Evolutionary conservation across 371 early-diverging fungal genomes (phyloP).

Genomic region (Fennellomyces sp.): DNA sequence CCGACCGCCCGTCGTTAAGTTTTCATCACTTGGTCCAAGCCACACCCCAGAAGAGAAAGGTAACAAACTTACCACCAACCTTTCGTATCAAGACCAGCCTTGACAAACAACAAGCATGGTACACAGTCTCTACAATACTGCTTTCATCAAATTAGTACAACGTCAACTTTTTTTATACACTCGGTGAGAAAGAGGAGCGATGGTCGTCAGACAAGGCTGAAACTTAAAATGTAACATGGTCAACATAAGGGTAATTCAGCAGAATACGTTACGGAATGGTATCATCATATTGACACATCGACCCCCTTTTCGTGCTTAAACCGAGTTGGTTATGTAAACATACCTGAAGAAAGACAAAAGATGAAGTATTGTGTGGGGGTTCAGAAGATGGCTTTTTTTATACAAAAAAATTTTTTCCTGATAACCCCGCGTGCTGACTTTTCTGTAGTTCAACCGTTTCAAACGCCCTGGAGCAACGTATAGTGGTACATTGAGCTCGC

Average conservation of each 20-base stretch:
- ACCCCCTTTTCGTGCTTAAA: too few species aligned
- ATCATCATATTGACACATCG: conserved; percentile 23
- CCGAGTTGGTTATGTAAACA: too few species aligned
- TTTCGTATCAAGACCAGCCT: background rate
- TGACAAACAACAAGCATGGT: too few species aligned
- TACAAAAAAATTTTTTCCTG: too few species aligned
- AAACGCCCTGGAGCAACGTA: too few species aligned
- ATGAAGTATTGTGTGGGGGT: too few species aligned
- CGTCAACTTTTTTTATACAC: background rate
- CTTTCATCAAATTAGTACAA: too few species aligned
- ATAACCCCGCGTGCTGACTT: too few species aligned
- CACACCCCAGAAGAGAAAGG: background rate
- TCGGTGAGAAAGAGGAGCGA: background rate
- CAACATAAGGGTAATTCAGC: conserved; percentile 39
- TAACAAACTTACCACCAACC: background rate
- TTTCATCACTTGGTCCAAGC: conserved; percentile 20
- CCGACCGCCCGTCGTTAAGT: conserved; percentile 40
- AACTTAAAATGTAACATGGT: conserved; percentile 23
- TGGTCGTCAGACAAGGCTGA: conserved; percentile 34
- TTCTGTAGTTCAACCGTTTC: too few species aligned
- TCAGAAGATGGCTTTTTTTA: too few species aligned
- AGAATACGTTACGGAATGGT: conserved; percentile 20
- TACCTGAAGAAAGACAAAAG: too few species aligned
- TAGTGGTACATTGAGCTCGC: too few species aligned
- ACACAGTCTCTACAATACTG: background rate